These are phyloP conservation scores for Pharus latifolius DNA, from an alignment of 176 grass and related monocot species.

Conservation along the genomic window DNA sequence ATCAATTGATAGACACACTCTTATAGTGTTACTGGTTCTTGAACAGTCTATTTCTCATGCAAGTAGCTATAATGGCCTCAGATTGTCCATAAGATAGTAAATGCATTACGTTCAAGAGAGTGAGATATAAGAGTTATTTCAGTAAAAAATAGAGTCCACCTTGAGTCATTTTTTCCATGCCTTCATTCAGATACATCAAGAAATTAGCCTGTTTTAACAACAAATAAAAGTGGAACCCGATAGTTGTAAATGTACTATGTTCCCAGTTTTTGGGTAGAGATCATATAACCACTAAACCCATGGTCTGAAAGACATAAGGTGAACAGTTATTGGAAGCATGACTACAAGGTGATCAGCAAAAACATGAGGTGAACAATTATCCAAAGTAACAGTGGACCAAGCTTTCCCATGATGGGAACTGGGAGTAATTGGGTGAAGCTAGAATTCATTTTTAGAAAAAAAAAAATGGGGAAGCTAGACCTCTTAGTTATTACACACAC, in stretches of 20 bases:
- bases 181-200: neutral
- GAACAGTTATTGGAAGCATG: neutral
- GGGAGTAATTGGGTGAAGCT: neutral
- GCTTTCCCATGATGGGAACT: neutral
- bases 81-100: conserved; percentile 1
- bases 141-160: neutral
- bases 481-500: too few relatives aligned
- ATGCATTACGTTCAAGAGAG: neutral
- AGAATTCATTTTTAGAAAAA: neutral
- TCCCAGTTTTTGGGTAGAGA: neutral
- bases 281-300: neutral
- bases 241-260: neutral
- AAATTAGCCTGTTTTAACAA: neutral
- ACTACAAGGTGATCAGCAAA: neutral
- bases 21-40: too few relatives aligned
- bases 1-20: too few relatives aligned
- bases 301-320: neutral
- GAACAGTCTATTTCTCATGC: too few relatives aligned
- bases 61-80: too few relatives aligned
- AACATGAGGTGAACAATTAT: neutral
- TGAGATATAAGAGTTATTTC: neutral
- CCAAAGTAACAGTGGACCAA: neutral
- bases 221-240: neutral
- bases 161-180: neutral
- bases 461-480: too few relatives aligned